Base-by-base conservation (phyloP, 2,329 filamentous ascomycete species). In the Parastagonospora avenae region DNA sequence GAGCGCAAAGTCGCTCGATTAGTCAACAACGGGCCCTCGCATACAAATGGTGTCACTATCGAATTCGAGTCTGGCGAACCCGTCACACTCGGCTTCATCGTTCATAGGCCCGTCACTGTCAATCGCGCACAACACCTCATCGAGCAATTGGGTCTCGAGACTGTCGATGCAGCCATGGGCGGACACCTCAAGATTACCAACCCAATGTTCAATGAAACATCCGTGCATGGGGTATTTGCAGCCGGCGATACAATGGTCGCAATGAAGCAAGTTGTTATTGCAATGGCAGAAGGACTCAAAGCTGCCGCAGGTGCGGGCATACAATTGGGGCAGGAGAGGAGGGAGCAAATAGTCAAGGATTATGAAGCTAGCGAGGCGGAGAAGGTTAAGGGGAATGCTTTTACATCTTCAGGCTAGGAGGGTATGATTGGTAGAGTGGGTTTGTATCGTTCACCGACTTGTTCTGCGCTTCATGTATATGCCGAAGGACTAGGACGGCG, bases 221-320 rank as follows among this genome's bases (percentile, higher is more conserved):
- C 65, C 46, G 74, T 82, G 0, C 65, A 69, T 2, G 83, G 83
- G 0, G 78, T 81, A 2, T 84, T 81, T 67, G 82, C 81, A 0
- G 80, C 73, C 1, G 83, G 83, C 0, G 83, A 86, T 65, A 71
- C 64, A 1, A 68, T 67, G 62, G 50, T 54, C 0, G 44, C 60
- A 54, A 66, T 72, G 60, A 71, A 72, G 55, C 67, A 70, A 42
- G 66, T 58, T n/a, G 59, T 57, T 6, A 49, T 70, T 41, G 62
- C 68, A 0, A 67, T 70, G 66, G 57, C 59, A 1, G 64, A 69
- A 14, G 68, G 67, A 0, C 29, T 69, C 16, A 68, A 67, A 42
- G 67, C 66, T 8, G 65, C 56, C 28, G 59, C 46, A 4, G 67
- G 67, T 1, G 67, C 62, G 9, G 60, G 55, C 1, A 53, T 60